A percentile compares a stretch with the other conserved stretches of the same genome.
Conservation (phyloP, 805 yeast genomes). For the Cyberlindnera nakhonratchasimensis region DNA sequence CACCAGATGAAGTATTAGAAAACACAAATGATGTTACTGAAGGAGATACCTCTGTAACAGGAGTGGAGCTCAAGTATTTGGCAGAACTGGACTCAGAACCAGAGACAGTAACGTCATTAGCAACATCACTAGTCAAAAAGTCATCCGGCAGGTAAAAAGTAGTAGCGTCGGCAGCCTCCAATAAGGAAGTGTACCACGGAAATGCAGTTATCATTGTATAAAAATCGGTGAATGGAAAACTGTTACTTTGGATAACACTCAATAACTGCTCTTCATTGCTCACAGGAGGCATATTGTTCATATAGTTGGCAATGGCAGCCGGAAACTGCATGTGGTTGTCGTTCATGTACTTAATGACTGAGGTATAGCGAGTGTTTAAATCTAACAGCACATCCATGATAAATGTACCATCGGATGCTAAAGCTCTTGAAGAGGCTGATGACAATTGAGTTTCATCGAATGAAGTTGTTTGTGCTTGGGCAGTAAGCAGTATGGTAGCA, state of each 20-base stretch:
- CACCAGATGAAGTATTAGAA: background rate
- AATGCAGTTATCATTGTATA: slow-evolving; percentile 32
- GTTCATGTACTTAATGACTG: slow-evolving; percentile 24
- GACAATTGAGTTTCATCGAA: slow-evolving; percentile 11
- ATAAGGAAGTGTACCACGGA: slow-evolving; percentile 21
- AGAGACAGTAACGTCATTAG: slow-evolving; percentile 1
- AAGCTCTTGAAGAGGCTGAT: slow-evolving; percentile 24
- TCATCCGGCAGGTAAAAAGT: slow-evolving; percentile 24
- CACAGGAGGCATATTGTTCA: slow-evolving; percentile 29
- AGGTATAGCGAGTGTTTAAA: slow-evolving; percentile 16
- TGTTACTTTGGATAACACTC: slow-evolving; percentile 25
- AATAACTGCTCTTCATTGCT: slow-evolving; percentile 26
- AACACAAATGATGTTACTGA: background rate
- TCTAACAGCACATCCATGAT: slow-evolving; percentile 24
- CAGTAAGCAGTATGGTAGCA: background rate
- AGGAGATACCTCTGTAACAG: background rate
- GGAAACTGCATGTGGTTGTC: slow-evolving; percentile 31
- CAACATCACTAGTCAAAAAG: slow-evolving; percentile 17
- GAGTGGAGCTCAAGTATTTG: background rate
- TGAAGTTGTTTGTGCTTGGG: slow-evolving; percentile 2
- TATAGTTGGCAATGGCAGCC: slow-evolving; percentile 33
- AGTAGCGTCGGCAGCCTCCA: slow-evolving; percentile 18
- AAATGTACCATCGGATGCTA: slow-evolving; percentile 19
- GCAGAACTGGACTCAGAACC: background rate
- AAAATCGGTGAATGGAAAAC: slow-evolving; percentile 37